Base-by-base conservation (phyloP, 2,329 filamentous ascomycete genomes). In the Exophiala mesophila region DNA sequence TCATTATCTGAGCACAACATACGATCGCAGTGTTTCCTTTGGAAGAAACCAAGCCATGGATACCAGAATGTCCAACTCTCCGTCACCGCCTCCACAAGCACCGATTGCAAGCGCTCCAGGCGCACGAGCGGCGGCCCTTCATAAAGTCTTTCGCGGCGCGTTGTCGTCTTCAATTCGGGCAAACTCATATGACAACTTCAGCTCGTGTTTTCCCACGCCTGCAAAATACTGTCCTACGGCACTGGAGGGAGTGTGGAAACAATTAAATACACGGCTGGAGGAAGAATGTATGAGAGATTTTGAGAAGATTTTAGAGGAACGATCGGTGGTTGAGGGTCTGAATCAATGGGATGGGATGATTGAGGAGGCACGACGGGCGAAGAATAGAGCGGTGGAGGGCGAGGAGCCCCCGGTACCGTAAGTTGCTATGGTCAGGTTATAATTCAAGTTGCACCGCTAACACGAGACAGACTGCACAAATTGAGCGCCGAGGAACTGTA, bases 171-270 rank as follows among this genome's bases (percentile, higher is more conserved):
- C 78, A 1, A 59, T 82, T n/a, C 73, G 74, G 49, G 76, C 77
- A 38, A 79, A 77, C 59, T 77, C 71, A 7, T 75, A 79, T 57
- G 64, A 67, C 36, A 81, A 80, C 54, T 83, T 82, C 58, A 70
- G 76, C 0, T 65, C 75, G 17, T 83, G 79, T 55, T 82, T 82
- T 51, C 78, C 79, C 0, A 83, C 79, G 0, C 73, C 77, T 2
- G 74, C 78, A 13, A 65, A 68, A 54, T 67, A 79, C 54, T 75
- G 75, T 8, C 73, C 76, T 1, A 72, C 71, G 18, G 71, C 70
- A 30, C 56, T 83, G 44, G 72, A 78, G 54, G 67, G 68, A 3
- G 65, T 83, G 16, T 76, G 77, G 63, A 66, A 71, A 40, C 75
- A 81, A 50, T 69, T 82, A 50, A 74, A 76, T 30, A 69, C 70